These are phyloP conservation scores for Microthlaspi erraticum DNA, from an alignment of 345 rosid species.

Conservation along the genomic window DNA sequence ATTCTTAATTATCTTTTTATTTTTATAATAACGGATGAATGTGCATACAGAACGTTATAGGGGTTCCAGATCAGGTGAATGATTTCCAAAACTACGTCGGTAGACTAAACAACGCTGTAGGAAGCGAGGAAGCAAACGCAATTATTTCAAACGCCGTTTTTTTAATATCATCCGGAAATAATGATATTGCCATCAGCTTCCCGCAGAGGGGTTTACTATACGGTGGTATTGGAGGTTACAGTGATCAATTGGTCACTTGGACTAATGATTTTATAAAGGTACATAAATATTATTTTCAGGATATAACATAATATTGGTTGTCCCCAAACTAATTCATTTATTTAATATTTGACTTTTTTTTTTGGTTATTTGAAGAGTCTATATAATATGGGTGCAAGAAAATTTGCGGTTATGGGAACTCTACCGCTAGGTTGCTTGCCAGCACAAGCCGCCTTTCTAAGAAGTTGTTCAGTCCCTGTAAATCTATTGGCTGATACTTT, in stretches of 20 bases:
- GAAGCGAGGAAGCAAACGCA: conserved; percentile 39
- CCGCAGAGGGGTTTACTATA: conserved; percentile 25
- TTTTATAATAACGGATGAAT: not conserved
- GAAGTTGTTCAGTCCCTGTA: conserved; percentile 39
- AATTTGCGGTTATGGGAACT: conserved; percentile 33
- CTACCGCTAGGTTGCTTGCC: conserved; percentile 38
- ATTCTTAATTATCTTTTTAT: not conserved
- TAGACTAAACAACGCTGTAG: conserved; percentile 43
- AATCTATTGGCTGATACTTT: conserved; percentile 19
- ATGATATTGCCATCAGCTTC: conserved; percentile 61
- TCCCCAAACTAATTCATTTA: not conserved
- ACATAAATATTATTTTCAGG: not conserved
- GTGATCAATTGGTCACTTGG: conserved; percentile 44
- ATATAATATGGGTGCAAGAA: conserved; percentile 33
- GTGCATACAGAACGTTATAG: conserved; percentile 41
- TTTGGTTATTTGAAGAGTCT: not conserved
- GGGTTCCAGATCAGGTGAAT: conserved; percentile 51
- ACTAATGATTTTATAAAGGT: conserved; percentile 48
- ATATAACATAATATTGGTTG: not conserved
- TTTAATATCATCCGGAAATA: conserved; percentile 50
- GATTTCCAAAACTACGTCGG: conserved; percentile 49
- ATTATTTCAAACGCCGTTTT: conserved; percentile 48
- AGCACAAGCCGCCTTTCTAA: not conserved
- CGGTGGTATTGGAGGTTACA: conserved; percentile 42
- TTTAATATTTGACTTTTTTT: not conserved